These are phyloP conservation scores for Streptanthus diversifolius DNA, from an alignment of 345 rosid genomes.

Conservation along the genomic window DNA sequence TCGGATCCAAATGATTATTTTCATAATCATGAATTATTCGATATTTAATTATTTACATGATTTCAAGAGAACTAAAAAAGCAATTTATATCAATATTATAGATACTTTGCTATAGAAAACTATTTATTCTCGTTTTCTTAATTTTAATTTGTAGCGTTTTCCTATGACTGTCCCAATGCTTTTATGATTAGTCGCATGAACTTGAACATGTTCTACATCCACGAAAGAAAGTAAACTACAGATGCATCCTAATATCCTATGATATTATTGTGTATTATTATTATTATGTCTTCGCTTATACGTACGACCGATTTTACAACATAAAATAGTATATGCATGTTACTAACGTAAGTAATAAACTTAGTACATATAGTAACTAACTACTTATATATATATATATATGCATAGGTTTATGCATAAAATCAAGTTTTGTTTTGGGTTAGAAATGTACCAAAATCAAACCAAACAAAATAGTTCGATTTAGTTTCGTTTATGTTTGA, in stretches of 20 bases:
- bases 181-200: constrained; percentile 36
- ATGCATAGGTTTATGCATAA: background rate
- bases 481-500: background rate
- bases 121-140: background rate
- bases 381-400: background rate
- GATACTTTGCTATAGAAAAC: background rate
- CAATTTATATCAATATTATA: background rate
- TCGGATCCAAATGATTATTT: constrained; percentile 24
- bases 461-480: background rate
- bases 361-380: background rate
- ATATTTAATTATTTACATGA: constrained; percentile 5
- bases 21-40: constrained; percentile 18
- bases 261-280: background rate
- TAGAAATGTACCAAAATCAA: background rate
- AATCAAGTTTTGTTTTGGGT: background rate
- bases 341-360: background rate
- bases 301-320: background rate
- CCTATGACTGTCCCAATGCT: constrained; percentile 18
- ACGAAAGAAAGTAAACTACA: constrained; percentile 8
- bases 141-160: background rate
- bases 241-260: constrained; percentile 11
- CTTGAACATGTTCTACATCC: constrained; percentile 29
- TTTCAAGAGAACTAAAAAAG: constrained; percentile 21
- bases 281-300: background rate
- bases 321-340: background rate